Evolutionary conservation across 2,329 filamentous ascomycete genomes (phyloP).

Genomic region (Penicillium paneum): DNA sequence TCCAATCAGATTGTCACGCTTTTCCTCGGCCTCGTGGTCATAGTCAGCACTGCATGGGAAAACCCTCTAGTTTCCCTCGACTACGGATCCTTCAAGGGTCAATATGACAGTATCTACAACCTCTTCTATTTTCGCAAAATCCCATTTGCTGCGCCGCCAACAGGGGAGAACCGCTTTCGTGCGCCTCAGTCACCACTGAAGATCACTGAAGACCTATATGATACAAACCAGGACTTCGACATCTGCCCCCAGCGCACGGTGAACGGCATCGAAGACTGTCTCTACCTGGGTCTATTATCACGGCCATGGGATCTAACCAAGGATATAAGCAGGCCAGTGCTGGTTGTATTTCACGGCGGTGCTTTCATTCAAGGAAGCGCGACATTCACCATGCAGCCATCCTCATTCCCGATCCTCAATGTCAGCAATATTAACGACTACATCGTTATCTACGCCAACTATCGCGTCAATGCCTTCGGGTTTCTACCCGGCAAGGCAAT

Average conservation of each 20-base stretch:
- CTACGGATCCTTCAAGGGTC: constrained; percentile 54
- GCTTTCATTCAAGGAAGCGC: constrained; percentile 60
- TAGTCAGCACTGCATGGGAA: constrained; percentile 17
- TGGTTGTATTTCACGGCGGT: constrained; percentile 61
- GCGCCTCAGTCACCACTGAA: constrained; percentile 56
- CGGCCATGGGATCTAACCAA: constrained; percentile 50
- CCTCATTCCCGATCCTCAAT: constrained; percentile 58
- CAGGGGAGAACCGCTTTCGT: constrained; percentile 58
- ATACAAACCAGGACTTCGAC: constrained; percentile 55
- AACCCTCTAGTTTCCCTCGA: constrained; percentile 44
- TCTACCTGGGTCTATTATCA: constrained; percentile 60
- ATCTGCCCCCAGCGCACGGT: constrained; percentile 59
- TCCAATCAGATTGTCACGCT: not conserved
- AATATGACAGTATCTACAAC: constrained; percentile 53
- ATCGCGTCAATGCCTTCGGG: constrained; percentile 57
- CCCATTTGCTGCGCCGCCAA: constrained; percentile 59
- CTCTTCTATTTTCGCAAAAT: constrained; percentile 60
- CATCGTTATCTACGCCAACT: constrained; percentile 53
- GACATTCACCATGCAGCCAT: constrained; percentile 54
- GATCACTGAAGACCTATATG: constrained; percentile 49
- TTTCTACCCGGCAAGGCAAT: constrained; percentile 53
- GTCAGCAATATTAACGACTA: constrained; percentile 52
- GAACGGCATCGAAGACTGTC: constrained; percentile 58
- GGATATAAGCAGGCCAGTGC: constrained; percentile 51
- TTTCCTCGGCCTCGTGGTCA: constrained; percentile 7